Evolutionary conservation across 495 filamentous ascomycete species (phyloP), one percentile per base, ranked within the genome.

Genomic region (Rusavskia elegans): DNA sequence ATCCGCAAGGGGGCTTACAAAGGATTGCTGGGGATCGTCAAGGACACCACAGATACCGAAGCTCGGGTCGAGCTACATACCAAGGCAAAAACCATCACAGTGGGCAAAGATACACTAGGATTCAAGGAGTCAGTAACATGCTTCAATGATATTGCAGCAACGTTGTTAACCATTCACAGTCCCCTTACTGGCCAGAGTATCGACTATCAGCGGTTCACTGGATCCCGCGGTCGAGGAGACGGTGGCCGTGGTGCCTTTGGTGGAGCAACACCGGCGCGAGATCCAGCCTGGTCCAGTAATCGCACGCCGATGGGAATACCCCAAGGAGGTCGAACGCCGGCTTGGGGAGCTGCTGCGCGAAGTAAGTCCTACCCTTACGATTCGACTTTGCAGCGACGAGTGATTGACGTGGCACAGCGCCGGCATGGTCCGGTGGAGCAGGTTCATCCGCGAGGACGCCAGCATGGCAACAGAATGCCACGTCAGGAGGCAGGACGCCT

Each of bases 11-110:
- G 93, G 10, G 79, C 80, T 1, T 85, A 88, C 67, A 99, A 99
- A 68, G 92, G 90, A 48, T 71, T 95, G 14, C 73, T 99, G 45
- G 93, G 93, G 56, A 94, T 95, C 52, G 86, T 99, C 57, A 94
- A 93, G 60, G 88, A 97, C 61, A 80, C 93, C 0, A 89, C 84
- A 0, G 88, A 93, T 53, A 76, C 74, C 0, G 79, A 83, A 55
- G 90, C 85, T 29, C 82, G 88, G 20, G 84, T 99, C 36, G 93
- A 97, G 66, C 71, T 99, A 25, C 89, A 96, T 65, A 85, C 87
- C 21, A 92, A 89, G 66, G 83, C 78, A 67, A 96, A 94, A 72
- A 78, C 82, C 7, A 81, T 97, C 49, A 83, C 80, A 16, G 77
- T 97, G 29, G 73, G 77, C 2, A 92, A 90, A 64, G 80, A 83